Evolutionary conservation across 257 asterid genomes (phyloP), one percentile per base, ranked within the genome.

Genomic region (Hygrophila difformis): DNA sequence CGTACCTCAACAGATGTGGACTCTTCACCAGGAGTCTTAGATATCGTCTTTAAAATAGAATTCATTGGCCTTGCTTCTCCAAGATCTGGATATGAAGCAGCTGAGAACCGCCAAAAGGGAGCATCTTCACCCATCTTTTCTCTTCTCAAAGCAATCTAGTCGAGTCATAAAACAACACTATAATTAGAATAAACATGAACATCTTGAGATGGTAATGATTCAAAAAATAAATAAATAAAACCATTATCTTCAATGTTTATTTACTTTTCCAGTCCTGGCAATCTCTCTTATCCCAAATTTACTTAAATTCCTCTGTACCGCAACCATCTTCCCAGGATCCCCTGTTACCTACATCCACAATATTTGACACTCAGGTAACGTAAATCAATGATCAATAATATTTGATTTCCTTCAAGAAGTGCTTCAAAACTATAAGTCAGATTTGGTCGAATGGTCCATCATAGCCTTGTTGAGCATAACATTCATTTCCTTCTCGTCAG

Each of bases 51-150:
- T 42, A 57, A 49, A 60, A 79, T 64, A 47, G 84, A 55, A 72
- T 44, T 57, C 47, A 64, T 62, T 51, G 77, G 69, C 73, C 69
- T 67, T 44, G 69, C 57, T 56, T 39, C 76, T 65, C 82, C 87
- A 42, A 89, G 96, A 77, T 89, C 98, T 45, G 98, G 98, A 86
- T 89, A 89, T 35, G 98, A 85, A 61, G 96, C 87, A 11, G 98
- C 94, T 16, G 98, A 89, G 66, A 82, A 89, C 66, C 94, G 76
- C 98, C 98, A 89, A 73, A 89, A 89, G 13, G 98, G 98, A 42
- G 98, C 96, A 47, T 91, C 79, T 68, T 79, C 94, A 4, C 98
- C 98, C 94, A 89, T 70, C 73, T 75, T 89, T 69, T 89, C 97
- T 64, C 97, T 77, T 76, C 94, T 73, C 82, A 85, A 66, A 55